Evolutionary conservation across 1,284 basidiomycete genomes (phyloP).

Genomic region (Ceratobasidium sp.): DNA sequence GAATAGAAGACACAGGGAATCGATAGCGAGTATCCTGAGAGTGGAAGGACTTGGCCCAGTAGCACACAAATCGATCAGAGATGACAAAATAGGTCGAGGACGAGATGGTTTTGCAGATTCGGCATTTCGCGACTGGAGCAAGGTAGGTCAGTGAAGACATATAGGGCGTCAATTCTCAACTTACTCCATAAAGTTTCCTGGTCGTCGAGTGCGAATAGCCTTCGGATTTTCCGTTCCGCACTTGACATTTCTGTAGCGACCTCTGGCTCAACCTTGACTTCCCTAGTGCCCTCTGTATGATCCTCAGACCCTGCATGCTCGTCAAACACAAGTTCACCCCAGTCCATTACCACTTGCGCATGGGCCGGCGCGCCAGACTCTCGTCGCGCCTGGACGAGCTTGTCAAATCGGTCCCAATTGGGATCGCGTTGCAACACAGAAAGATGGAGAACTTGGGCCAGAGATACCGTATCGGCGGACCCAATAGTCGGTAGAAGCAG

Average conservation of each 20-base stretch:
- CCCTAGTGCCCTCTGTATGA: not conserved
- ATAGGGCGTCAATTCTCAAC: conserved; percentile 44
- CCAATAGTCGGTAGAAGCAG: not conserved
- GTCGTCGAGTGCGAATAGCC: conserved; percentile 50
- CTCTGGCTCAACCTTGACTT: conserved; percentile 21
- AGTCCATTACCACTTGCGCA: conserved; percentile 51
- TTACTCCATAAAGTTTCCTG: conserved; percentile 57
- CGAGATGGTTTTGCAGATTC: conserved; percentile 50
- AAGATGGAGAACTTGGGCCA: conserved; percentile 21
- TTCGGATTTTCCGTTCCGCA: conserved; percentile 50
- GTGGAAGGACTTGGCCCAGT: conserved; percentile 59
- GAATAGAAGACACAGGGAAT: conserved; percentile 56
- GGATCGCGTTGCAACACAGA: conserved; percentile 21
- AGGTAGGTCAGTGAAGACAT: not conserved
- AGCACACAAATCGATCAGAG: conserved; percentile 52
- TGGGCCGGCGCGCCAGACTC: conserved; percentile 5
- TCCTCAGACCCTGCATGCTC: conserved; percentile 44
- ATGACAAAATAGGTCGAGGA: conserved; percentile 58
- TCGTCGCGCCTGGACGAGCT: conserved; percentile 12
- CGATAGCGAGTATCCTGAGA: conserved; percentile 59
- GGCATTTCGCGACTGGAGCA: conserved; percentile 7
- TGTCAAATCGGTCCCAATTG: conserved; percentile 18
- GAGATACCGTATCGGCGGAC: not conserved
- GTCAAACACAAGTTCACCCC: conserved; percentile 54
- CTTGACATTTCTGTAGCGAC: conserved; percentile 7